Base-by-base conservation (phyloP, 352 stramenopile genomes). In the Phytophthora rubi region DNA sequence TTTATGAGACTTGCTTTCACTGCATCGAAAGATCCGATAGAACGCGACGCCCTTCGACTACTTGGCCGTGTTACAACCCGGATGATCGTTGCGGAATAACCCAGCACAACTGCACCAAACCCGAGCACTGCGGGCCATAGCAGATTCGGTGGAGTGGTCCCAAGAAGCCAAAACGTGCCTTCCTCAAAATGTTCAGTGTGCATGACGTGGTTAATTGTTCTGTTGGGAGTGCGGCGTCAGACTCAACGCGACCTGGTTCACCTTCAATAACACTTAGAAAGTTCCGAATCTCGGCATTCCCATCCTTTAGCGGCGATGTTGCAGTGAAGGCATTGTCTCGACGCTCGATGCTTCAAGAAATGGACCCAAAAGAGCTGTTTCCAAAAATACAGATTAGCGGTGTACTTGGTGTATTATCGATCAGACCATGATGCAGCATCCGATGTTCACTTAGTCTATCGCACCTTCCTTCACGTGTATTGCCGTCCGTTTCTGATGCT, bases 61-160 rank as follows among this genome's bases (percentile, higher is more conserved):
- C 13, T 16, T 15, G 23, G 4, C 15, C 37, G 37, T 2, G 4
- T 61, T 37, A 61, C 3, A 30, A 52, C 39, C 26, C 48, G 35
- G 8, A 49, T 9, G 13, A 61, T 61, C 6, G 54, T 61, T 21
- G 37, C 35, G 28, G 16, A 4, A 9, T 61, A 51, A 9, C 54
- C 37, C n/a, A 61, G n/a, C 13, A 23, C 23, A 18, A 49, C 35
- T 13, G 16, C 8, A 18, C 12, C 37, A 21, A 61, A 51, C 2
- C 54, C 37, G 54, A 61, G 28, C n/a, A 61, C 37, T 15, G 54
- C 16, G 47, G 54, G 37, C 35, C 54, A 61, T n/a, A 61, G 10
- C 21, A 51, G 7, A 16, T 15, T 61, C 16, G 35, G 18, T 26
- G 37, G 54, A 28, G 54, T 61, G 21, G 51, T 35, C 35, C 51